Evolutionary conservation across 176 grass and related monocot species (phyloP), one percentile per base, ranked within the genome.

Genomic region (Poa pratensis): DNA sequence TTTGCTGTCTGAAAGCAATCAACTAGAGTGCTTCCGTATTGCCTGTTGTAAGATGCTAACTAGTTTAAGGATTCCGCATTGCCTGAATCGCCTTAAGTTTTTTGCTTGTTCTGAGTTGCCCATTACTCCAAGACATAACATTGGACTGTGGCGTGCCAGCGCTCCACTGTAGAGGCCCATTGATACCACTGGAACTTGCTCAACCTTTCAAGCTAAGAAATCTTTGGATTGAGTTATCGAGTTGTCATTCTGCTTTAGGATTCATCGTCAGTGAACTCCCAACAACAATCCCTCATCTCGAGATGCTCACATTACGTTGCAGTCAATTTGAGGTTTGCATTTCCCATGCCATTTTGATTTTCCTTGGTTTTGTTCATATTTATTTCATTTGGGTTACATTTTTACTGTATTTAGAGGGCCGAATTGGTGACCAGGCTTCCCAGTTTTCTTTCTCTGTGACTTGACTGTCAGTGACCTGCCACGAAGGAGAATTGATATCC

Each of bases 211-310:
- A 77, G 30, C 27, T 55, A 77, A 77, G 5, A 54, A n/a, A 77
- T n/a, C 50, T 77, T 22, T 57, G 15, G 50, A 2, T 77, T n/a
- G 26, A 34, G 5, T 77, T 77, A 77, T 37, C 10, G 11, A 22
- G 16, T 22, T 37, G 49, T 18, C 74, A 77, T 55, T 77, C 74
- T 77, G 74, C 74, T 77, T 18, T 57, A 35, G 50, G 27, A 22
- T 77, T 55, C 30, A 77, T 77, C 74, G 57, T 22, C 28, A 77
- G 30, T 77, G 74, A 77, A 34, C 52, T 77, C 27, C 74, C 28
- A 35, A 12, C 11, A 49, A 57, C 27, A 54, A 51, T 77, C 28
- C 48, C 30, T n/a, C 49, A 37, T 77, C 27, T 55, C 51, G 74
- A 77, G 50, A 37, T 2, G 10, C 74, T 77, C 17, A 39, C 51